Evolutionary conservation across 371 early-diverging fungal species (phyloP), one percentile per base, ranked within the genome.

Genomic region (Dinochytrium kinnereticum): DNA sequence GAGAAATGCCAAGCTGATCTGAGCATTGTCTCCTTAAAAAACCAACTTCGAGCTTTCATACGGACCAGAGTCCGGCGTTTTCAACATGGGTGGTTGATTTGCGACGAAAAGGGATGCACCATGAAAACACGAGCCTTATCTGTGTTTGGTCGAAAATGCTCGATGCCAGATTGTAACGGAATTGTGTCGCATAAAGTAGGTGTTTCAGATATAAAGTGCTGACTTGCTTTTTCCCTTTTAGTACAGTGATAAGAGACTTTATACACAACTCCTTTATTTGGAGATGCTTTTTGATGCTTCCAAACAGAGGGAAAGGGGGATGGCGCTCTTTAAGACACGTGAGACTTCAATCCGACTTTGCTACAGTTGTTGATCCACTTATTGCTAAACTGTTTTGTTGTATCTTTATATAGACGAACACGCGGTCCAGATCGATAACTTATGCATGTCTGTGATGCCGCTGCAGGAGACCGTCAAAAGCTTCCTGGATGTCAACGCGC

Each of bases 31-130:
- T 85, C 86, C 0, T 79, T 96, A 13, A 74, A 79, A 1, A 83
- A 86, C 0, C 96, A 95, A 71, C 72, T 96, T n/a, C 76, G 79
- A 2, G 44, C 78, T 2, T 82, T 82, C 7, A 92, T 96, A 51
- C 88, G 95, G 50, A 40, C 68, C 0, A 85, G 89, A 64, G 88
- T 97, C 39, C 80, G 84, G 51, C 80, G 77, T 44, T 98, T 93
- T 80, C 90, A 94, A 78, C 77, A 88, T 50, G 86, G 88, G 30
- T 90, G 88, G 88, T 75, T 90, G 26, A 76, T 90, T 21, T 96
- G 97, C 78, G 93, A 94, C 75, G 94, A 95, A 69, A 80, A 82
- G 26, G 79, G 86, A 10, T 95, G 95, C 77, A 74, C 71, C 24
- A 80, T 83, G 33, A 78, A 87, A 28, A 91, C 94, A 19, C 84